These are phyloP conservation scores for Kingdonia uniflora DNA, from an alignment of 164 flowering plant genomes.

Conservation along the genomic window DNA sequence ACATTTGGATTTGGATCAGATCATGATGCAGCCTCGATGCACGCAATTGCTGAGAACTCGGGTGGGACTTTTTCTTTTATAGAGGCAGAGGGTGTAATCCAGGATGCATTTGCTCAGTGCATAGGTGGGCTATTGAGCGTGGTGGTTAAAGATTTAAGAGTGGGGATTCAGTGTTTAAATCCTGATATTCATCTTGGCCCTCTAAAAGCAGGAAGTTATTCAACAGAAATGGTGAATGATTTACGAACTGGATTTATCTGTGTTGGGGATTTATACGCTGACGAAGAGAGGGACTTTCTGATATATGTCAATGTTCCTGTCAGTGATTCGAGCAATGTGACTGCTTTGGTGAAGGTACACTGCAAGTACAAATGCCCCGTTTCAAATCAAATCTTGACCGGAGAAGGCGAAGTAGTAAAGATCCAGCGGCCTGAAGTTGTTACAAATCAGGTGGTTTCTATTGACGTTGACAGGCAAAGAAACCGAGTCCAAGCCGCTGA, in stretches of 20 bases:
- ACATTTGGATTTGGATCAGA: constrained; percentile 91
- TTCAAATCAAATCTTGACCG: constrained; percentile 27
- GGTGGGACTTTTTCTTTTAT: constrained; percentile 99
- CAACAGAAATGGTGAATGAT: constrained; percentile 22
- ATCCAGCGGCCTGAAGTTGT: constrained; percentile 44
- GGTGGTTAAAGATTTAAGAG: constrained; percentile 60
- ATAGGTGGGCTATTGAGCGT: constrained; percentile 93
- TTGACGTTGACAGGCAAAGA: constrained; percentile 82
- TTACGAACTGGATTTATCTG: constrained; percentile 37
- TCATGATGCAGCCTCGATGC: constrained; percentile 88
- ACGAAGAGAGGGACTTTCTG: constrained; percentile 85
- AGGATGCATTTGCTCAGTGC: constrained; percentile 98
- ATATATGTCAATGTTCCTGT: constrained; percentile 50
- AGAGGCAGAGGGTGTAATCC: constrained; percentile 76
- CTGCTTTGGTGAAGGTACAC: constrained; percentile 44
- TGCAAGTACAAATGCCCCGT: constrained; percentile 57
- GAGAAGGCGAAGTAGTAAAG: constrained; percentile 31
- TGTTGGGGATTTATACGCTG: constrained; percentile 87
- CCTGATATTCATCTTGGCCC: constrained; percentile 36
- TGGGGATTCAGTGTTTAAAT: constrained; percentile 43
- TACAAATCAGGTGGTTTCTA: constrained; percentile 28
- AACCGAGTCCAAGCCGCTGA: constrained; percentile 72
- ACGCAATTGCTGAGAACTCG: constrained; percentile 71
- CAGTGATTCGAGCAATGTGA: constrained; percentile 21
- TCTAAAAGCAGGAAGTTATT: constrained; percentile 77